These are phyloP conservation scores for Suillus discolor DNA, from an alignment of 768 basidiomycete genomes.

Conservation along the genomic window DNA sequence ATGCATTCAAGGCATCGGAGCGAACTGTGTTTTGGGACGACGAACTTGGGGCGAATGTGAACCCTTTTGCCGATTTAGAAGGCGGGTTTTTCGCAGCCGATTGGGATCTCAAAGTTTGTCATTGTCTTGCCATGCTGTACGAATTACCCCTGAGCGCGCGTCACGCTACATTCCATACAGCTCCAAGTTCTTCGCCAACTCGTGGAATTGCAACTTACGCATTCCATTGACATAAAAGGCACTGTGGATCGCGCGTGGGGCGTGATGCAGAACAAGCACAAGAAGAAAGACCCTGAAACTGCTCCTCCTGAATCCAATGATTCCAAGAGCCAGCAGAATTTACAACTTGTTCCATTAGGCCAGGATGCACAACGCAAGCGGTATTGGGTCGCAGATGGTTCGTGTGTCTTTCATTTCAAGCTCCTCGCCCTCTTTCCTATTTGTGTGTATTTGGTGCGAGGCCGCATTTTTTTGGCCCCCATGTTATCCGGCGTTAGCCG, in stretches of 20 bases:
- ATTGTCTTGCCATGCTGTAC: slow-evolving; percentile 24
- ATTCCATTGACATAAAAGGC: slow-evolving; percentile 67
- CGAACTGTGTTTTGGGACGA: slow-evolving; percentile 84
- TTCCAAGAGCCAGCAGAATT: slow-evolving; percentile 63
- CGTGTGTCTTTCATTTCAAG: slow-evolving; percentile 51
- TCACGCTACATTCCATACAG: slow-evolving; percentile 41
- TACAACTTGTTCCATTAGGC: slow-evolving; percentile 73
- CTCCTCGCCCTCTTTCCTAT: slow-evolving; percentile 45
- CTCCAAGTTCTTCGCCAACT: slow-evolving; percentile 82
- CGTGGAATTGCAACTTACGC: slow-evolving; percentile 80
- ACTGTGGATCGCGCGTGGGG: slow-evolving; percentile 87
- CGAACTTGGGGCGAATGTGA: slow-evolving; percentile 61
- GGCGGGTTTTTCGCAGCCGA: slow-evolving; percentile 79
- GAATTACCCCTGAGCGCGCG: slow-evolving; percentile 32
- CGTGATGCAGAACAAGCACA: slow-evolving; percentile 80
- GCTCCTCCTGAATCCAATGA: slow-evolving; percentile 60
- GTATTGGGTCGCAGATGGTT: slow-evolving; percentile 89
- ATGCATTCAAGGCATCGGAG: slow-evolving; percentile 73
- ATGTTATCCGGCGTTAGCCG: slow-evolving; percentile 40
- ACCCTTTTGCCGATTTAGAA: slow-evolving; percentile 67
- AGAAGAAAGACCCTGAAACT: slow-evolving; percentile 68
- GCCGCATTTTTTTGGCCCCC: slow-evolving; percentile 47
- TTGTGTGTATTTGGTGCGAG: slow-evolving; percentile 73
- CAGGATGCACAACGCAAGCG: slow-evolving; percentile 77
- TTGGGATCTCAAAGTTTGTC: slow-evolving; percentile 81